A percentile compares a stretch with the other conserved stretches of the same genome.
phyloP scores from a whole-genome alignment of 2,329 filamentous ascomycete genomes.

The Ceratocystis cacaofunesta region DNA sequence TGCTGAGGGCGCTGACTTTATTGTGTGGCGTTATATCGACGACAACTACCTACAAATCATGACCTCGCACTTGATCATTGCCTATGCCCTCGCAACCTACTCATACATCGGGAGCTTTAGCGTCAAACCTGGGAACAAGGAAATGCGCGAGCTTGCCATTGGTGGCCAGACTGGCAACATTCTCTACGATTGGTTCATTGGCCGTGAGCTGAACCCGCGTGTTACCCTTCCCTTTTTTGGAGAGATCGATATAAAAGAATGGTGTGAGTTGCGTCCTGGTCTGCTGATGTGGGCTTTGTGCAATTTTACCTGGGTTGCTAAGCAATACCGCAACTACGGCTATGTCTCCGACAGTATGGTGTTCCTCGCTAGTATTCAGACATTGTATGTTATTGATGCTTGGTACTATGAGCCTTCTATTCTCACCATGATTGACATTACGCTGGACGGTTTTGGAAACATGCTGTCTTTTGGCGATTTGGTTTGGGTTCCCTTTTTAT shows the following conservation, averaged over 20 bases:
- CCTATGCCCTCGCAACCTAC: conserved; percentile 56
- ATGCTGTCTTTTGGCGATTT: conserved; percentile 91
- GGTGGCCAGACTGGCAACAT: conserved; percentile 73
- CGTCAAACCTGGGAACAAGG: conserved; percentile 58
- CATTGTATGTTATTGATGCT: conserved; percentile 69
- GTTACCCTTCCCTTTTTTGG: conserved; percentile 64
- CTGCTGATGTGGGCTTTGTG: conserved; percentile 79
- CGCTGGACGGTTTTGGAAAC: conserved; percentile 81
- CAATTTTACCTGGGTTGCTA: conserved; percentile 69
- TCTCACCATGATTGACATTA: conserved; percentile 88
- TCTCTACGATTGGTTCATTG: conserved; percentile 93
- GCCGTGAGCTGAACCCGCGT: conserved; percentile 85
- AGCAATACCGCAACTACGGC: conserved; percentile 76
- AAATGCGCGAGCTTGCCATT: conserved; percentile 61
- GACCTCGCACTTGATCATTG: conserved; percentile 66
- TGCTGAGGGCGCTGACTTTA: conserved; percentile 64
- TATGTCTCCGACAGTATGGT: conserved; percentile 75
- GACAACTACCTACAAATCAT: conserved; percentile 80
- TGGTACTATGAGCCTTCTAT: conserved; percentile 80
- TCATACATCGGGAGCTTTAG: conserved; percentile 73
- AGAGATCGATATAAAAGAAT: conserved; percentile 80
- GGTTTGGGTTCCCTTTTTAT: conserved; percentile 84
- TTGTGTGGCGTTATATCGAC: conserved; percentile 83
- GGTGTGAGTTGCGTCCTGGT: conserved; percentile 80
- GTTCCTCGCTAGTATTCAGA: conserved; percentile 62